Conservation (phyloP, 2,329 filamentous ascomycete genomes). For the Didymellaceae sp. region DNA sequence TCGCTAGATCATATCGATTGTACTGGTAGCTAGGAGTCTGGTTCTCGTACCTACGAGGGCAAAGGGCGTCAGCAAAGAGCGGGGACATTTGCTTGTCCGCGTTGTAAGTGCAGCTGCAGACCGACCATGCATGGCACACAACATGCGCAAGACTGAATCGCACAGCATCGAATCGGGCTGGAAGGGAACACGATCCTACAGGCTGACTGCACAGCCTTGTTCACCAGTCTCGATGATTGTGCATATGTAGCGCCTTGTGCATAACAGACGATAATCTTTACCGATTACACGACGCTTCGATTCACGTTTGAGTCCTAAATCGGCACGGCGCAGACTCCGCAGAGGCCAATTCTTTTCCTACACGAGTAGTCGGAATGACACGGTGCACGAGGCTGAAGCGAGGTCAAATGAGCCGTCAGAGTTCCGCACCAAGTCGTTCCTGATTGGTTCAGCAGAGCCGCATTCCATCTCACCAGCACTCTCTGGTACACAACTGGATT, state of each 20-base stretch:
- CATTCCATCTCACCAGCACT: neutral
- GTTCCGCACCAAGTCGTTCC: neutral
- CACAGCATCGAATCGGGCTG: neutral
- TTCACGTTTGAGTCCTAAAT: neutral
- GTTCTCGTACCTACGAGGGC: neutral
- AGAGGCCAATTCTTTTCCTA: neutral
- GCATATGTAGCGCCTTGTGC: neutral
- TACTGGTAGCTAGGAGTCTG: neutral
- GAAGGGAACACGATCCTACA: neutral
- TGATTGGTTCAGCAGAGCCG: neutral
- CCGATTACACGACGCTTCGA: neutral
- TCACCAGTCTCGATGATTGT: neutral
- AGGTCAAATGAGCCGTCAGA: neutral
- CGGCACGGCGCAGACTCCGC: neutral
- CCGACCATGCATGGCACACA: neutral
- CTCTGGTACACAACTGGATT: neutral
- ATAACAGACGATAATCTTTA: neutral
- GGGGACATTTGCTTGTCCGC: neutral
- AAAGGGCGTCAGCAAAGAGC: conserved; percentile 1
- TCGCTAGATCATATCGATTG: neutral
- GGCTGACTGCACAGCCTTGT: neutral
- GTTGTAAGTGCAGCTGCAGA: neutral
- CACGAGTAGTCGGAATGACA: neutral
- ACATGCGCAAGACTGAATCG: neutral
- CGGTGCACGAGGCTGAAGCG: neutral